Percentiles rank a stretch among this genome's conserved stretches.
These are phyloP conservation scores for Xylaria sp. DNA, from an alignment of 2,329 filamentous ascomycete species.

Conservation along the genomic window DNA sequence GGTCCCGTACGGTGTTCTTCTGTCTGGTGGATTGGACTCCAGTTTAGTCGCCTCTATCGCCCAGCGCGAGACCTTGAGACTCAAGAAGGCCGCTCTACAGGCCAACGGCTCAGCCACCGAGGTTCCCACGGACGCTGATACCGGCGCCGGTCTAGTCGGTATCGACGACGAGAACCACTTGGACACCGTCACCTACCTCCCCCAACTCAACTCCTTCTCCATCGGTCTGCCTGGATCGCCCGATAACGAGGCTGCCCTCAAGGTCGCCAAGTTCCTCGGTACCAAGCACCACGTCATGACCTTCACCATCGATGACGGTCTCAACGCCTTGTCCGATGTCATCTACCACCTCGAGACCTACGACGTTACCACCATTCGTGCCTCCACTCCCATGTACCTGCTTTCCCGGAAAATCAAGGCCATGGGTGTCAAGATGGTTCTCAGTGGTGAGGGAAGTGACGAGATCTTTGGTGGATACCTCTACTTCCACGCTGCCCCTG, in stretches of 20 bases:
- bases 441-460: slow-evolving; percentile 93
- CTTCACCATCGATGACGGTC: slow-evolving; percentile 94
- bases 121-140: slow-evolving; percentile 47
- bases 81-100: slow-evolving; percentile 60
- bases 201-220: slow-evolving; percentile 97
- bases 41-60: slow-evolving; percentile 93
- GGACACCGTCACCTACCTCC: slow-evolving; percentile 83
- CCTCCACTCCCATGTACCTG: slow-evolving; percentile 97
- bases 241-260: slow-evolving; percentile 83
- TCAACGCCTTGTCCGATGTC: slow-evolving; percentile 94
- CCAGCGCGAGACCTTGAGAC: slow-evolving; percentile 79
- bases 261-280: slow-evolving; percentile 93
- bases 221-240: slow-evolving; percentile 92
- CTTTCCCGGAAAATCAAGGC: slow-evolving; percentile 98
- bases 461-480: slow-evolving; percentile 98
- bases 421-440: slow-evolving; percentile 98
- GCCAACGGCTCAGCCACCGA: slow-evolving; percentile 39
- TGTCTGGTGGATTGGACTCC: slow-evolving; percentile 94
- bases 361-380: slow-evolving; percentile 96
- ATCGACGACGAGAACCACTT: slow-evolving; percentile 90
- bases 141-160: slow-evolving; percentile 73
- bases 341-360: slow-evolving; percentile 98
- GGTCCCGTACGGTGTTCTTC: slow-evolving; percentile 91
- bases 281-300: slow-evolving; percentile 98
- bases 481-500: slow-evolving; percentile 93